Evolutionary conservation across 345 rosid species (phyloP).

Genomic region (Eucalyptus victrix): DNA sequence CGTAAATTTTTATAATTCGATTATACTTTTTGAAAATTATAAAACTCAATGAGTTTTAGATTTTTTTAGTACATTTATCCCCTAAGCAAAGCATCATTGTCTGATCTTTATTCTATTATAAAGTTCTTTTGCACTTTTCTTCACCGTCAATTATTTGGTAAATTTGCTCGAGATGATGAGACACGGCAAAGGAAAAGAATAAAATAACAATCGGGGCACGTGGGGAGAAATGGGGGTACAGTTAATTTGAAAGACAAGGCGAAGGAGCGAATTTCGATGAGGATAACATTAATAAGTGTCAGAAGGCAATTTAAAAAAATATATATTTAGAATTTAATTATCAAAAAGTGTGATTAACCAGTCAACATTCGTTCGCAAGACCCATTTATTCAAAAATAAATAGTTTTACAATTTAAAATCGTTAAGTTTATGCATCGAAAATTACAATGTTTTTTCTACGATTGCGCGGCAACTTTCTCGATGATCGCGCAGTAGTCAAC

Average conservation of each 20-base stretch:
- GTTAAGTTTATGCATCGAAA: background rate
- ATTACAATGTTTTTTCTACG: background rate
- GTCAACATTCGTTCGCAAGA: background rate
- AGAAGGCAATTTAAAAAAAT: background rate
- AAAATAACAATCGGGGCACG: background rate
- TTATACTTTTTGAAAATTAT: no score
- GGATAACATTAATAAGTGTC: background rate
- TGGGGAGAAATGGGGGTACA: background rate
- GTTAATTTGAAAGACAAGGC: background rate
- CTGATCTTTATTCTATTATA: background rate
- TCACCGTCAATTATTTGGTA: background rate
- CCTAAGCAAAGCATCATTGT: background rate
- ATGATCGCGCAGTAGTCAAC: background rate
- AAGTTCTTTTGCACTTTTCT: background rate
- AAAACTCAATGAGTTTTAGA: no score
- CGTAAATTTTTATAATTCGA: rapidly evolving
- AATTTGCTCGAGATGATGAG: background rate
- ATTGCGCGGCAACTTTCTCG: background rate
- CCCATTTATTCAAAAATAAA: background rate
- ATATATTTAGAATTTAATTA: background rate
- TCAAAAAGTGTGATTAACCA: no score
- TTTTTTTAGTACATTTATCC: background rate
- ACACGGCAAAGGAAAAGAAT: background rate
- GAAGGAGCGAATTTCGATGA: background rate
- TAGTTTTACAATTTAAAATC: background rate